These are phyloP conservation scores for Huntiella abstrusa DNA, from an alignment of 2,329 filamentous ascomycete genomes.

Conservation along the genomic window DNA sequence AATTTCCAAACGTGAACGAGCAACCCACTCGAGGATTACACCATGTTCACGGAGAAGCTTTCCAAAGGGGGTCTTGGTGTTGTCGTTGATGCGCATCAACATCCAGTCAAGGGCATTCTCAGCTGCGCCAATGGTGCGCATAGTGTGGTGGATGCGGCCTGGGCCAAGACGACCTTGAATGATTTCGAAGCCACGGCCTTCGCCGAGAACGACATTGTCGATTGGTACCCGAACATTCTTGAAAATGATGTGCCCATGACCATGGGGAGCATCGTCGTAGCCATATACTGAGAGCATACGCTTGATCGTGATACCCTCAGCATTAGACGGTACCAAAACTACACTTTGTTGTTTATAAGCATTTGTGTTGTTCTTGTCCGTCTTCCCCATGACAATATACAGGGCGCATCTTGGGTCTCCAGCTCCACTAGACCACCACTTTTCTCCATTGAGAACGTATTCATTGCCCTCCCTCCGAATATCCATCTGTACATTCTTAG, in stretches of 20 bases:
- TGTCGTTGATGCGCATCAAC: constrained; percentile 85
- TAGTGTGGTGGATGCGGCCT: constrained; percentile 92
- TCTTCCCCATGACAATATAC: constrained; percentile 96
- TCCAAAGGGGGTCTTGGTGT: constrained; percentile 76
- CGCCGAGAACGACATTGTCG: constrained; percentile 72
- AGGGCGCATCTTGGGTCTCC: constrained; percentile 83
- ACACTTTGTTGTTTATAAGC: constrained; percentile 86
- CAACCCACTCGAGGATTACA: constrained; percentile 88
- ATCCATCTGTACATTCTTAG: constrained; percentile 73
- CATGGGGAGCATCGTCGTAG: constrained; percentile 95
- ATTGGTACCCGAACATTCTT: constrained; percentile 75
- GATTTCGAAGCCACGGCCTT: constrained; percentile 91
- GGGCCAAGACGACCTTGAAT: constrained; percentile 93
- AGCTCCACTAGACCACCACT: constrained; percentile 98
- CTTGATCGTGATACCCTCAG: constrained; percentile 77
- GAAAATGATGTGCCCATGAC: constrained; percentile 85
- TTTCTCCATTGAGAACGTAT: constrained; percentile 81
- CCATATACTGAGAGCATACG: constrained; percentile 90
- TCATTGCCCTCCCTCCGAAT: constrained; percentile 72
- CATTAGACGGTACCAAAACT: constrained; percentile 63
- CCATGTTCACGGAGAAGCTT: constrained; percentile 76
- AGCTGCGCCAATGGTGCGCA: constrained; percentile 81
- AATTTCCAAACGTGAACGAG: constrained; percentile 80
- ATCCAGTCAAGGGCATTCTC: constrained; percentile 90
- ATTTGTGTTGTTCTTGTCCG: constrained; percentile 53